Evolutionary conservation across 108 stramenopile genomes (phyloP), one percentile per base, ranked within the genome.

Genomic region (Cylindrotheca fusiformis): DNA sequence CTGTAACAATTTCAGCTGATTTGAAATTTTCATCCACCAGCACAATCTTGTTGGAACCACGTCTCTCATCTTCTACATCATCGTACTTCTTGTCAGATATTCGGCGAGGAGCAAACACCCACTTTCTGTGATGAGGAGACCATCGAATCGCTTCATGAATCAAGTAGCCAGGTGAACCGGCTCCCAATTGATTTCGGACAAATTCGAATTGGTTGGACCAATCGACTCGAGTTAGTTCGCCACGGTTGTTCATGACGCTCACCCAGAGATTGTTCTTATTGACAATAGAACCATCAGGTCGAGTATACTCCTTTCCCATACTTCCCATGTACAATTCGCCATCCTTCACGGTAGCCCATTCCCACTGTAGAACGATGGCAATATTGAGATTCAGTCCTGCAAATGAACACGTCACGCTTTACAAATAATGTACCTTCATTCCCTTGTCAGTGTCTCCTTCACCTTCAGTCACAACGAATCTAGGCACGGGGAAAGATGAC

Each of bases 251-350:
- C 60, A 96, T 60, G 55, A 91, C 66, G 24, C 78, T 88, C 25
- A 96, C 74, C 96, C 96, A 97, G 33, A 95, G 65, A 72, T 97
- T 97, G 71, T 96, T 95, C 41, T 79, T 88, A 77, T 94, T 95
- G 22, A 71, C 79, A 64, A 97, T 76, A 22, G 69, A 52, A 41
- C 94, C 96, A 76, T 86, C 85, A 1, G 77, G 72, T 31, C 69
- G 60, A 0, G 95, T 96, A 63, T 80, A 97, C 69, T 96, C 95
- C 75, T 97, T 97, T 1, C 97, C 97, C 92, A 93, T 93, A 46
- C 79, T 87, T 27, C 97, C 97, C 69, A 95, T 74, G 49, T 83
- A 82, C 46, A 97, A 74, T 52, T 93, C 85, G 36, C 82, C 90
- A 68, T 94, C 79, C 77, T 96, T 96, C 46, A 93, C 85, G 2